These are phyloP conservation scores for Boletus speciosus DNA, from an alignment of 768 basidiomycete genomes.

Conservation along the genomic window DNA sequence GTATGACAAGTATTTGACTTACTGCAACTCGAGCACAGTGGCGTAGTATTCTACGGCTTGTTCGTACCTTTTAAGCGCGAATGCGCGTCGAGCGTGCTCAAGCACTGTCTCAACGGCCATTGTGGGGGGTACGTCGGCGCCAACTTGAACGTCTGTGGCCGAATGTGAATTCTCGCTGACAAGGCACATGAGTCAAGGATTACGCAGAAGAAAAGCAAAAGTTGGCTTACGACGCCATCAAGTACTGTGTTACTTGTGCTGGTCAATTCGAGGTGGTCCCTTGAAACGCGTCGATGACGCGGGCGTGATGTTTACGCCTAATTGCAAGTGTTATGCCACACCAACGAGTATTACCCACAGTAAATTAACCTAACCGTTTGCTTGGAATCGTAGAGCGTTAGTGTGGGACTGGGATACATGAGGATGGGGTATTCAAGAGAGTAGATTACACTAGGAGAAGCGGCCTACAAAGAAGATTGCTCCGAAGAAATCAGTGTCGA, in stretches of 20 bases:
- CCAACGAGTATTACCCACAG: neutral
- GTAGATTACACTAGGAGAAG: constrained; percentile 21
- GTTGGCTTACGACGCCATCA: constrained; percentile 27
- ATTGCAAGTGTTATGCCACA: constrained; percentile 1
- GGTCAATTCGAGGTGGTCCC: neutral
- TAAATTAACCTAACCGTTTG: neutral
- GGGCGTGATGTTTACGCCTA: constrained; percentile 18
- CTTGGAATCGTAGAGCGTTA: neutral
- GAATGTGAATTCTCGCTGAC: constrained; percentile 14
- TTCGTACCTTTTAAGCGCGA: constrained; percentile 82
- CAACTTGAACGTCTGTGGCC: neutral
- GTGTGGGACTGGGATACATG: constrained; percentile 4
- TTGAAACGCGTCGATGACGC: constrained; percentile 12
- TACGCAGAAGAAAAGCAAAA: neutral
- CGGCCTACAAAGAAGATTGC: constrained; percentile 1
- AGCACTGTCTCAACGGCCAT: constrained; percentile 53
- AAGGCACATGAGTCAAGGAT: neutral
- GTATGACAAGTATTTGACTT: constrained; percentile 35
- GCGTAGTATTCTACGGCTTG: constrained; percentile 84
- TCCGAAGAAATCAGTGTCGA: constrained; percentile 5
- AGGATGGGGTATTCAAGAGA: constrained; percentile 17
- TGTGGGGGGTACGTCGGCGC: constrained; percentile 27
- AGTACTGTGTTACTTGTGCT: too few relatives aligned
- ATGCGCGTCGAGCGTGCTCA: constrained; percentile 83
- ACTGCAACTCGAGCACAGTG: constrained; percentile 80